Evolutionary conservation across 129 eudicot species (phyloP).

Genomic region (Scalesia atractyloides): DNA sequence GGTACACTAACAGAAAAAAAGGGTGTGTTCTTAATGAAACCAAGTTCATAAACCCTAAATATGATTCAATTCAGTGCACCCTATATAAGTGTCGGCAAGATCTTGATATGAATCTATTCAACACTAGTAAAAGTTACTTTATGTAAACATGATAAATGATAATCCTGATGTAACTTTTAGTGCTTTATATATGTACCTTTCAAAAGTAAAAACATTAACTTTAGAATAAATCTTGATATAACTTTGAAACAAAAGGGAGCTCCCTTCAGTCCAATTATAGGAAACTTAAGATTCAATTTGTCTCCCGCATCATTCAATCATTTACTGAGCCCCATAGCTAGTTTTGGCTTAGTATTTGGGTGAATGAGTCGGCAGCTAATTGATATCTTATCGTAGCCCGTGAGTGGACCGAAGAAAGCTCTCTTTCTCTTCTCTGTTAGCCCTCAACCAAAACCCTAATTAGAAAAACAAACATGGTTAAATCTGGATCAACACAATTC

Average conservation of each 20-base stretch:
- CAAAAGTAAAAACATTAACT: not conserved
- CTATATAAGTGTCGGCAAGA: too few relatives aligned
- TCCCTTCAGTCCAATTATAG: constrained; percentile 99
- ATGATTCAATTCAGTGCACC: too few relatives aligned
- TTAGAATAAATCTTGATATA: not conserved
- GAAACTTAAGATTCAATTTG: constrained; percentile 65
- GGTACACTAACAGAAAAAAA: too few relatives aligned
- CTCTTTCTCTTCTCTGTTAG: constrained; percentile 36
- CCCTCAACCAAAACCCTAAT: not conserved
- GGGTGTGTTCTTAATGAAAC: too few relatives aligned
- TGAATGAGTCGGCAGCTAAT: constrained; percentile 98
- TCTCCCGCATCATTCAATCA: constrained; percentile 96
- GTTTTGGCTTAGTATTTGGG: constrained; percentile 59
- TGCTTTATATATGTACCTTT: not conserved
- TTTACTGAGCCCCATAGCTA: constrained; percentile 30
- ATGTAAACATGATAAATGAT: not conserved
- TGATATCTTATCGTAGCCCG: constrained; percentile 67
- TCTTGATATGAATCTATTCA: not conserved
- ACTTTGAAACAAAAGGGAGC: constrained; percentile 63
- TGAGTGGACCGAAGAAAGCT: constrained; percentile 99
- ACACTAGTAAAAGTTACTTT: not conserved
- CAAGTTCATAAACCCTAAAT: too few relatives aligned
- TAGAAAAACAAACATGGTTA: not conserved
- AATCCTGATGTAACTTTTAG: not conserved
- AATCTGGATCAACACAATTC: not conserved